Base-by-base conservation (phyloP, 129 eudicot genomes). In the Flaveria sonorensis region DNA sequence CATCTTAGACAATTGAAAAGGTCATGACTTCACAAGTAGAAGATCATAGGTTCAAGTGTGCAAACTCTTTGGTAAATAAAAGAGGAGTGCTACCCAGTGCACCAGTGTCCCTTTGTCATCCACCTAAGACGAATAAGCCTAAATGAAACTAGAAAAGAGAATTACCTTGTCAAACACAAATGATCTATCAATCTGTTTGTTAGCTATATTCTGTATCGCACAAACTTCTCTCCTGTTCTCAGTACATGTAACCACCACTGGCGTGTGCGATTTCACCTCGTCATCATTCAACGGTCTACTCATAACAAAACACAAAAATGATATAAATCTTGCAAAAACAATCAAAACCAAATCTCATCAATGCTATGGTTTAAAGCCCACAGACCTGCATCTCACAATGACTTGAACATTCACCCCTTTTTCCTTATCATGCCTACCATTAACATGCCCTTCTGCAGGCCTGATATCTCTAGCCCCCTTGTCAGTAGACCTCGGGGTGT, bases 391-490 rank as follows among this genome's bases (percentile, higher is more conserved):
- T 68, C 97, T 65, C 12, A 95, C 89, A 74, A 95, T 85, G 62
- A 91, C 97, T 56, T 91, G 97, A 64, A 95, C 92, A 80, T 91
- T 91, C 19, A 91, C 99, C 10, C 96, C 97, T 81, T 89, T 95
- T 15, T 94, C 97, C 79, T 63, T 93, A 80, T 86, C 96, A 61
- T 82, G 87, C 81, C 82, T 91, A 61, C 87, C 86, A 46, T 76
- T 91, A 28, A 74, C 30, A 72, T 80, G 86, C 48, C 93, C 91
- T 30, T 88, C 97, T 15, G 77, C 87, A n/a, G 85, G 85, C 79
- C 98, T 81, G 53, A 95, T 82, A 88, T 95, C 99, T 79, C 99
- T 86, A 3, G 46, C 73, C 1, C 82, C 80, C 80, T 89, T 94
- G 11, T 94, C 99, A 40, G 66, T 82, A 14, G 99, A 91, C 68